phyloP scores from a whole-genome alignment of 225 moss, liverwort and hornwort genomes.

The Anthoceros angustus region DNA sequence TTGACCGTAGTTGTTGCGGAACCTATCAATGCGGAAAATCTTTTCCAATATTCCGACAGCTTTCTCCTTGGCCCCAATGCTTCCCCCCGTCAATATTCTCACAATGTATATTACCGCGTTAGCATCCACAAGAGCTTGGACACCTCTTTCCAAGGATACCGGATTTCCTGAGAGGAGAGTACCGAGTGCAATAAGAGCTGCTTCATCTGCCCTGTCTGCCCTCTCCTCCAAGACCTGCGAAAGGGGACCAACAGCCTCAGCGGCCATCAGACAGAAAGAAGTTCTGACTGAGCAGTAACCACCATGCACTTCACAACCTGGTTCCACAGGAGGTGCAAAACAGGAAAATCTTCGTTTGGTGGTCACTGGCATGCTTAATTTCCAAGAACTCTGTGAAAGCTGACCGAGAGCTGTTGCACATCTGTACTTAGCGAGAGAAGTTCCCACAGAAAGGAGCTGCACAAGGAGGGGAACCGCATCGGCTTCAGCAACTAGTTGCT shows the following conservation, averaged over 20 bases:
- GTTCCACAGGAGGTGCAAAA: conserved; percentile 11
- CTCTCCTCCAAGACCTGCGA: conserved; percentile 70
- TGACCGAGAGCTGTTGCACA: conserved; percentile 61
- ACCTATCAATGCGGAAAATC: conserved; percentile 78
- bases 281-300: conserved; percentile 50
- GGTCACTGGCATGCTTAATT: conserved; percentile 32
- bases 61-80: conserved; percentile 60
- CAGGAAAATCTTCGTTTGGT: conserved; percentile 28
- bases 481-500: conserved; percentile 44
- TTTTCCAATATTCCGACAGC: conserved; percentile 78
- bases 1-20: conserved; percentile 41
- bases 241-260: conserved; percentile 59
- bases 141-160: conserved; percentile 33
- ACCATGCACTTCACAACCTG: conserved; percentile 48
- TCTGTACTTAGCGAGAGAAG: conserved; percentile 45
- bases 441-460: conserved; percentile 45
- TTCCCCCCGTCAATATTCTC: conserved; percentile 54
- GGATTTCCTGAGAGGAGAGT: conserved; percentile 43
- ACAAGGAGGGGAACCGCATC: conserved; percentile 65
- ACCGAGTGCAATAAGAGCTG: conserved; percentile 53
- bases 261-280: conserved; percentile 67
- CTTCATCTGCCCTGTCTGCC: conserved; percentile 64
- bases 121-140: conserved; percentile 57
- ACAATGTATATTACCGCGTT: conserved; percentile 59
- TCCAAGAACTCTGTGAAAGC: conserved; percentile 43